These are phyloP conservation scores for Volutella citrinella DNA, from an alignment of 2,329 filamentous ascomycete genomes.

Conservation along the genomic window DNA sequence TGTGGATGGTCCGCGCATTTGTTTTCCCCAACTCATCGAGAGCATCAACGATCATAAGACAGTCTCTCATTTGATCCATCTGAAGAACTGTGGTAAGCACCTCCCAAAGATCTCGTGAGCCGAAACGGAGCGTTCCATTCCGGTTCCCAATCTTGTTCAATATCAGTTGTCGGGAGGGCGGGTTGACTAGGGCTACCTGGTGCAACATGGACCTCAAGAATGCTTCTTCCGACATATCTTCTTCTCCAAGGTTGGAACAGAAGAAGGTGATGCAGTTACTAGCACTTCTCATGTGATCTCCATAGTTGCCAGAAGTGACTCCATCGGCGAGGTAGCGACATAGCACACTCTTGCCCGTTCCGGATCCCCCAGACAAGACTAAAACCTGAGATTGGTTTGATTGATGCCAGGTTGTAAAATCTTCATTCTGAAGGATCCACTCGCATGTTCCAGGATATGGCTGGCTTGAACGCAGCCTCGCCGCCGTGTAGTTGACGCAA, in stretches of 20 bases:
- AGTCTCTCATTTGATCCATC: too few relatives aligned
- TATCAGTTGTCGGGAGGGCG: not conserved
- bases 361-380: conserved; percentile 1
- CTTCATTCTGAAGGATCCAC: conserved; percentile 3
- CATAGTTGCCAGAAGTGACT: not conserved
- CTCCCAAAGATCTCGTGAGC: too few relatives aligned
- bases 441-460: conserved; percentile 1
- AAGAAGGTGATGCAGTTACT: conserved; percentile 1
- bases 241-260: conserved; percentile 5
- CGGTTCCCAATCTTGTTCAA: not conserved
- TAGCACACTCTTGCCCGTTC: conserved; percentile 5
- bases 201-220: conserved; percentile 1
- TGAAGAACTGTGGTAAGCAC: too few relatives aligned
- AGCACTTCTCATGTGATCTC: not conserved
- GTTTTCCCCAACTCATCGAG: too few relatives aligned
- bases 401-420: conserved; percentile 1
- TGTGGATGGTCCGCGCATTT: too few relatives aligned
- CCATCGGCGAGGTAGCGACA: not conserved
- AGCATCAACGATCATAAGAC: too few relatives aligned
- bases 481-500: conserved; percentile 4
- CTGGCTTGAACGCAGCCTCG: conserved; percentile 2
- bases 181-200: conserved; percentile 3
- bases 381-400: not conserved
- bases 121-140: not conserved
- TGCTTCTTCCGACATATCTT: not conserved